Conservation (phyloP, 495 filamentous ascomycete genomes). For the Elasticomyces elasticus region DNA sequence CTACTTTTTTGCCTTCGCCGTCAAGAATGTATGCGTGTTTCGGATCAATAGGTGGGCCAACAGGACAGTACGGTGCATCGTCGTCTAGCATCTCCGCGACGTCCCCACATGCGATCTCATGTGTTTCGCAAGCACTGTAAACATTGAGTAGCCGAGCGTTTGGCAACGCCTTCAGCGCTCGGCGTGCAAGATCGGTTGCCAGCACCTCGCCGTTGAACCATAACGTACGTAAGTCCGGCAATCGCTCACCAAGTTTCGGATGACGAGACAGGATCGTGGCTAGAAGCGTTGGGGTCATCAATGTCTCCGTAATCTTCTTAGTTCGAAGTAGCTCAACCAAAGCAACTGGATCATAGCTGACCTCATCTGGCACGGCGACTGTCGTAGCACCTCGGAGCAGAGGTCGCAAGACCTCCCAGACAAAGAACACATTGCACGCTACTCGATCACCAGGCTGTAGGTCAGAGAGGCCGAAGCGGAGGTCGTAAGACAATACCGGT, state of each 20-base stretch:
- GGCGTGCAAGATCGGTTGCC: slow-evolving; percentile 53
- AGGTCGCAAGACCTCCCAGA: slow-evolving; percentile 64
- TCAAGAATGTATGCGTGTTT: slow-evolving; percentile 52
- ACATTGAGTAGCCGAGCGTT: slow-evolving; percentile 56
- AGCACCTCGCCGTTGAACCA: slow-evolving; percentile 68
- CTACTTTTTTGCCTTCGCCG: slow-evolving; percentile 43
- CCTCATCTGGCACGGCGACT: slow-evolving; percentile 55
- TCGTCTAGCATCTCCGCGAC: slow-evolving; percentile 51
- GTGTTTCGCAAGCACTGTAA: slow-evolving; percentile 63
- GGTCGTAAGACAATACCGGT: slow-evolving; percentile 53
- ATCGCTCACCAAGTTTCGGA: slow-evolving; percentile 43
- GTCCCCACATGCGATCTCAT: slow-evolving; percentile 63
- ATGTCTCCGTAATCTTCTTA: slow-evolving; percentile 53
- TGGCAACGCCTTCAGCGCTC: slow-evolving; percentile 50
- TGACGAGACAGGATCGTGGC: slow-evolving; percentile 53
- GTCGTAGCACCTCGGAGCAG: slow-evolving; percentile 59
- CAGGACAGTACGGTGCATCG: slow-evolving; percentile 45
- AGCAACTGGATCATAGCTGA: slow-evolving; percentile 56
- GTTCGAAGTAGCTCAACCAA: slow-evolving; percentile 53
- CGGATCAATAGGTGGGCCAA: slow-evolving; percentile 50
- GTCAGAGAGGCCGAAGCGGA: slow-evolving; percentile 53
- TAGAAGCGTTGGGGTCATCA: slow-evolving; percentile 65
- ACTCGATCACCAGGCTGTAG: slow-evolving; percentile 54
- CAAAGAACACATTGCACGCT: slow-evolving; percentile 65
- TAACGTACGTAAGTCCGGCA: slow-evolving; percentile 49